These are phyloP conservation scores for Parascedosporium putredinis DNA, from an alignment of 2,329 filamentous ascomycete species.

Conservation along the genomic window DNA sequence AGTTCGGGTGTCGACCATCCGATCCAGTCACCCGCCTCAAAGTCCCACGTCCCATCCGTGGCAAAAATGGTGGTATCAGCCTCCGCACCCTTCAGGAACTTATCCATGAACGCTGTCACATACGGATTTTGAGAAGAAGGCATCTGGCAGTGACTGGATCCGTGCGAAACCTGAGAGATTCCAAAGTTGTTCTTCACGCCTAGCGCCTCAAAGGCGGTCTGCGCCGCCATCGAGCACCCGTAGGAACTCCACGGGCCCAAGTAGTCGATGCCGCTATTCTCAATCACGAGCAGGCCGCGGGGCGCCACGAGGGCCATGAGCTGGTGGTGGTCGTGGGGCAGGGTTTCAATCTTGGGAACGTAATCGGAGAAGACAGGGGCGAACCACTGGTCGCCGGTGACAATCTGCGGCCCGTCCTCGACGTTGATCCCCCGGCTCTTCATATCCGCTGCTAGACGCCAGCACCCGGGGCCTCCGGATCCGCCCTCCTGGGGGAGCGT, in stretches of 20 bases:
- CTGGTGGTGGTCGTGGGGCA: slow-evolving; percentile 44
- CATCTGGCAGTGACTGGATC: neutral
- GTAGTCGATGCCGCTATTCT: slow-evolving; percentile 49
- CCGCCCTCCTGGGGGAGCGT: slow-evolving; percentile 38
- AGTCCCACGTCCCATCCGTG: neutral
- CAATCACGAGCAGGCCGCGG: slow-evolving; percentile 42
- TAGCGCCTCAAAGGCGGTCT: neutral
- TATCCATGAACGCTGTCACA: neutral
- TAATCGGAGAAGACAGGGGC: slow-evolving; percentile 36
- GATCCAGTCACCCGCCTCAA: slow-evolving; percentile 5
- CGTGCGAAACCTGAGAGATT: slow-evolving; percentile 6
- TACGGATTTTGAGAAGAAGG: neutral
- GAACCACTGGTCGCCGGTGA: slow-evolving; percentile 45
- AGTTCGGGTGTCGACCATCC: slow-evolving; percentile 1
- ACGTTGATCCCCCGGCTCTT: slow-evolving; percentile 34
- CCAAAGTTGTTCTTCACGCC: neutral
- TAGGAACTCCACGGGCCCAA: slow-evolving; percentile 38
- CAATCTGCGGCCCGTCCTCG: slow-evolving; percentile 38
- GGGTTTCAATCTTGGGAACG: slow-evolving; percentile 33
- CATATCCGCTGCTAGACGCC: slow-evolving; percentile 25
- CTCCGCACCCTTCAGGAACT: neutral
- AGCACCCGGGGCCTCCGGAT: slow-evolving; percentile 37
- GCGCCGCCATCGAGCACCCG: slow-evolving; percentile 21
- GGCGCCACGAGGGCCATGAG: slow-evolving; percentile 46
- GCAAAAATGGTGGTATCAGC: neutral